Evolutionary conservation across 192 early-diverging fungal genomes (phyloP), one percentile per base, ranked within the genome.

Genomic region (Diversispora eburnea): DNA sequence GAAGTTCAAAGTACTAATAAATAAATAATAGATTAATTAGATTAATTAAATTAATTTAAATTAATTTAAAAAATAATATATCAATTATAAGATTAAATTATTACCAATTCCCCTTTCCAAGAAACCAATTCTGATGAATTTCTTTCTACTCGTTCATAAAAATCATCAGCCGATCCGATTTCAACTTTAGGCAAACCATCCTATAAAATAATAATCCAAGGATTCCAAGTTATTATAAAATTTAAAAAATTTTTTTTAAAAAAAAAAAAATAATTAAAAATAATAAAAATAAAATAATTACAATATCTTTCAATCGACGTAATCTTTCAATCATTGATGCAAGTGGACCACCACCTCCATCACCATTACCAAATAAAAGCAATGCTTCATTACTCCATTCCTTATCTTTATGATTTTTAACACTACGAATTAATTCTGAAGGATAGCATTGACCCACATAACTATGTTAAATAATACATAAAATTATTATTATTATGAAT

Each of bases 21-120:
- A 22, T 62, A 72, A 68, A 56, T 25, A 55, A 45, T 39, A 49
- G 4, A n/a, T 25, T n/a, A 17, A 13, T 54, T 10, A 54, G 0
- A 10, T 49, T 17, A 52, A 33, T 33, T 33, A 33, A 1, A 33
- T 13, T 8, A n/a, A n/a, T n/a, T n/a, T n/a, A 72, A 61, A 45
- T 64, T 22, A 52, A 4, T 52, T 33, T n/a, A n/a, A n/a, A 68
- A 42, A 17, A 19, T 67, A 68, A 75, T 73, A n/a, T 64, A 42
- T 10, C n/a, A 67, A 68, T 33, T 17, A 20, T 5, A 62, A 39
- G 20, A 33, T 33, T 33, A 33, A 33, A 33, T 33, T 33, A 33
- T 33, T 33, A 91, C 89, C 76, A 97, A 84, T 83, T 99, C 98
- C 59, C 98, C 98, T 80, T 92, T 94, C 95, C 96, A 99, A 41